Conservation (phyloP, 2,329 filamentous ascomycete species). For the Stenocarpella maydis region DNA sequence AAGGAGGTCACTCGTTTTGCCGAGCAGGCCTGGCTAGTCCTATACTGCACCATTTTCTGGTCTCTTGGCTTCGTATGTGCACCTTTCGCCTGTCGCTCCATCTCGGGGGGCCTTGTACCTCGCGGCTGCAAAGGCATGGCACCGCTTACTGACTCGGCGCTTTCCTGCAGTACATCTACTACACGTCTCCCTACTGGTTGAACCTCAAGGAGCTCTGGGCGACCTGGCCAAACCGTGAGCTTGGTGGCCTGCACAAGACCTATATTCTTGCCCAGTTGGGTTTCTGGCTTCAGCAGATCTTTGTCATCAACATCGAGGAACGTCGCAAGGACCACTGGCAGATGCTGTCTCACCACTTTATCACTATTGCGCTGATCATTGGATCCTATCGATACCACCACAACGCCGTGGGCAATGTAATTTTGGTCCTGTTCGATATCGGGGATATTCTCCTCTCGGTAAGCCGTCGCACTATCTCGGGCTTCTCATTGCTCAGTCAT, state of each 20-base stretch:
- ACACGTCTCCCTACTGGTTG: conserved; percentile 78
- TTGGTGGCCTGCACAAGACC: conserved; percentile 78
- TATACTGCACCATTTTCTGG: conserved; percentile 88
- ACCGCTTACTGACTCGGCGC: conserved; percentile 34
- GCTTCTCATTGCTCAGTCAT: background rate
- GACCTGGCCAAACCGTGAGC: conserved; percentile 81
- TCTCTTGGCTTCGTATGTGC: conserved; percentile 78
- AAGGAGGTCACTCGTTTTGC: conserved; percentile 86
- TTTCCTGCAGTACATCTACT: conserved; percentile 75
- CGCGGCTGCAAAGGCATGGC: background rate
- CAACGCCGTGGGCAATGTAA: conserved; percentile 86
- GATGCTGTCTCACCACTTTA: conserved; percentile 94
- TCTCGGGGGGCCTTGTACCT: background rate
- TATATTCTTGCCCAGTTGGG: conserved; percentile 91
- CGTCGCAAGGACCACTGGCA: conserved; percentile 93
- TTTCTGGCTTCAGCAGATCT: conserved; percentile 93
- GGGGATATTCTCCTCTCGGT: conserved; percentile 90
- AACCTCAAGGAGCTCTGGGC: conserved; percentile 83
- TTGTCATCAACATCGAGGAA: conserved; percentile 95
- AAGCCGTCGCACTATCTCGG: conserved; percentile 45
- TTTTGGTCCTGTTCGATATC: conserved; percentile 92
- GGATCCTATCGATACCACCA: conserved; percentile 87
- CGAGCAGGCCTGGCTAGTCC: conserved; percentile 90
- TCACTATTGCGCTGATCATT: conserved; percentile 83
- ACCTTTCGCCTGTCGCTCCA: background rate